Evolutionary conservation across 257 asterid genomes (phyloP).

Genomic region (Agastache rugosa): DNA sequence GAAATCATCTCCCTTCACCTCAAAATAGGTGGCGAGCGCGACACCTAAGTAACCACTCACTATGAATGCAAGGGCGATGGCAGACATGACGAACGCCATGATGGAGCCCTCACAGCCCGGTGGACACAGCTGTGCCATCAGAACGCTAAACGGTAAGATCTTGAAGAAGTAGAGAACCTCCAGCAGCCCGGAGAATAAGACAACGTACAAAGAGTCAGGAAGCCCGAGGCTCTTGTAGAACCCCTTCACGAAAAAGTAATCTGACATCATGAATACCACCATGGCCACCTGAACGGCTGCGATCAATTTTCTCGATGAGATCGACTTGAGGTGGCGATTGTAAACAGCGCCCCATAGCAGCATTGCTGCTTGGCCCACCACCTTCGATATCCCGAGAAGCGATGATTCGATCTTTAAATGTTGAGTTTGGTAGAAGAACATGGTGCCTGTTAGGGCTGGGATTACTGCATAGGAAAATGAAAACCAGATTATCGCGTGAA

Average conservation of each 20-base stretch:
- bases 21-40: constrained; percentile 63
- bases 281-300: constrained; percentile 67
- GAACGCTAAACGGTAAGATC: constrained; percentile 78
- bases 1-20: constrained; percentile 73
- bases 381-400: constrained; percentile 84
- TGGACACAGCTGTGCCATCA: constrained; percentile 91
- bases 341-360: constrained; percentile 83
- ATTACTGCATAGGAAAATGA: constrained; percentile 75
- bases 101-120: constrained; percentile 95
- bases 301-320: constrained; percentile 74
- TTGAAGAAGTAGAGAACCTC: constrained; percentile 83
- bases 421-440: constrained; percentile 95
- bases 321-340: constrained; percentile 63
- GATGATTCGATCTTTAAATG: constrained; percentile 81
- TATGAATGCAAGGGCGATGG: constrained; percentile 74
- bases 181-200: constrained; percentile 75
- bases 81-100: constrained; percentile 93
- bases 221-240: constrained; percentile 66
- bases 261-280: constrained; percentile 75
- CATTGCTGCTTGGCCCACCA: constrained; percentile 91
- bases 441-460: constrained; percentile 87
- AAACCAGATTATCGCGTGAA: constrained; percentile 74
- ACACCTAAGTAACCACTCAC: constrained; percentile 91
- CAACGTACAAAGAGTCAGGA: constrained; percentile 72
- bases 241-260: constrained; percentile 79